Evolutionary conservation across 2,329 filamentous ascomycete species (phyloP).

Genomic region (Scortechinia acanthostroma): DNA sequence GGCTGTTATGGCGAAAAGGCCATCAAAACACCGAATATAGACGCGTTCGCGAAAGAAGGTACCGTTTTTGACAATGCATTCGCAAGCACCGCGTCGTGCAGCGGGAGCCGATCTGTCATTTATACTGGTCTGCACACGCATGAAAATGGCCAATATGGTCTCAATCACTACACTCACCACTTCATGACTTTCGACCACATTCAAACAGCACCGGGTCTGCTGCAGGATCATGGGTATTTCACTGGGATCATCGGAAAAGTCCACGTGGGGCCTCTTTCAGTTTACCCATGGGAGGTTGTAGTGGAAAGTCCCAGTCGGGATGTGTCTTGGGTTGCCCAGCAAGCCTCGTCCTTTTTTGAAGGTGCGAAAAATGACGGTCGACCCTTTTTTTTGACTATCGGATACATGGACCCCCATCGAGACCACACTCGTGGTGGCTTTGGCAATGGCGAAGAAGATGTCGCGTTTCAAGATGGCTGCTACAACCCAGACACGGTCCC

Average conservation of each 20-base stretch:
- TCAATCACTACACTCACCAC: slow-evolving; percentile 23
- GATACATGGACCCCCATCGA: slow-evolving; percentile 35
- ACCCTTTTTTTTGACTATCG: slow-evolving; percentile 35
- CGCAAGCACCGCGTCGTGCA: slow-evolving; percentile 36
- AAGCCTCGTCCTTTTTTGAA: slow-evolving; percentile 26
- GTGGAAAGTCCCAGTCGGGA: slow-evolving; percentile 32
- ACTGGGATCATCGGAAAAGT: slow-evolving; percentile 39
- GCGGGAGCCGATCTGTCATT: slow-evolving; percentile 32
- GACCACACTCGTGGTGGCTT: slow-evolving; percentile 29
- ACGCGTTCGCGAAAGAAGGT: slow-evolving; percentile 25
- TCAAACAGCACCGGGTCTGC: slow-evolving; percentile 26
- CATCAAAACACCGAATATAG: slow-evolving; percentile 27
- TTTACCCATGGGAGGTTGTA: slow-evolving; percentile 31
- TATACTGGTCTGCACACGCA: slow-evolving; percentile 40
- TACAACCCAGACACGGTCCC: slow-evolving; percentile 22
- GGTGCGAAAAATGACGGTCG: slow-evolving; percentile 15
- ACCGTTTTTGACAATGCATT: slow-evolving; percentile 28
- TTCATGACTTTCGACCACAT: slow-evolving; percentile 34
- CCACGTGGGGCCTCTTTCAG: slow-evolving; percentile 29
- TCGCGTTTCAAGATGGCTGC: slow-evolving; percentile 10
- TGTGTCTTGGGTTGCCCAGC: slow-evolving; percentile 27
- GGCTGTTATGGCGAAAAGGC: slow-evolving; percentile 21
- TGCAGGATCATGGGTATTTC: slow-evolving; percentile 27
- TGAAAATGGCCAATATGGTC: slow-evolving; percentile 36
- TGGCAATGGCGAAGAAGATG: slow-evolving; percentile 24